Base-by-base conservation (phyloP, 169 alveolate species). In the Eimeria praecox region DNA sequence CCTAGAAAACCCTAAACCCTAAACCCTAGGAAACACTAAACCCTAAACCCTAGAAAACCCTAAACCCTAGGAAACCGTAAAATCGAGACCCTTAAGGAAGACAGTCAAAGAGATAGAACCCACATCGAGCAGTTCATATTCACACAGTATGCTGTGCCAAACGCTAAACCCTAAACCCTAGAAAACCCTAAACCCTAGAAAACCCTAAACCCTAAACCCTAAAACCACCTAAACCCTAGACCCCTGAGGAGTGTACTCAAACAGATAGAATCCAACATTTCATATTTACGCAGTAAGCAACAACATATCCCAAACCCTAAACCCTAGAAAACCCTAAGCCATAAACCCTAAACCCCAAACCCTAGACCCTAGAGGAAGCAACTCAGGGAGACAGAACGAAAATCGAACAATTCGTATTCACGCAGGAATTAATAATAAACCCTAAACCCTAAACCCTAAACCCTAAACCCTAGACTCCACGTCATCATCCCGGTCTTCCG, bases 91-190 rank as follows among this genome's bases (percentile, higher is more conserved):
- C 87, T 49, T 1, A 24, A 38, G n/a, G n/a, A n/a, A n/a, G n/a
- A n/a, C n/a, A n/a, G n/a, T 6, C 90, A 82, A 35, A 49, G 73
- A 46, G 90, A 33, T 20, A 42, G 69, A 42, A 71, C 90, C 35
- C 22, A 49, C 44, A 71, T 82, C 69, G 90, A 82, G n/a, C 64
- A 42, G 40, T 82, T 82, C 52, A 46, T 82, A 5, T 71, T 82
- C 44, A 82, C 90, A 16, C 40, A 82, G 90, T 82, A 44, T 46
- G 73, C 59, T n/a, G n/a, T n/a, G n/a, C 90, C n/a, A 82, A 77
- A 77, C 87, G 73, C 90, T 44, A 82, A 44, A 82, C 90, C 90
- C 90, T 49, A 82, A 77, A 82, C 90, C 71, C 71, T 49, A 59
- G 22, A 59, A 18, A 59, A 49, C 56, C 56, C 56, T 49, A 49